A percentile compares a stretch with the other conserved stretches of the same genome.
phyloP scores from a whole-genome alignment of 495 filamentous ascomycete genomes.

The Geopyxis carbonaria region DNA sequence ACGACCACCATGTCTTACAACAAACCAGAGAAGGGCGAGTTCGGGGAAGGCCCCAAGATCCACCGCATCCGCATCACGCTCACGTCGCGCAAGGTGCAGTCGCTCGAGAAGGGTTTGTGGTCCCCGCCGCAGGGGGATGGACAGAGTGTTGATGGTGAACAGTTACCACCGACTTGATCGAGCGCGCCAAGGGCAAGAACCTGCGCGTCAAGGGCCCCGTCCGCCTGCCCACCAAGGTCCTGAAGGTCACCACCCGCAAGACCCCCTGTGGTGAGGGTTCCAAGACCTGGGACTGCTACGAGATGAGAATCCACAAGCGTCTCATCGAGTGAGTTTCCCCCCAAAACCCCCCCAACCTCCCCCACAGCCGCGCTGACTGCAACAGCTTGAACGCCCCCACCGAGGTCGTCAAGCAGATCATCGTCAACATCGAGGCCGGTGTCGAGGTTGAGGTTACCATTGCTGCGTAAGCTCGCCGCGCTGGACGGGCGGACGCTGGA shows the following conservation, averaged over 20 bases:
- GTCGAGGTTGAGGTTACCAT: constrained; percentile 99
- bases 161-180: constrained; percentile 92
- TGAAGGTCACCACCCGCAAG: constrained; percentile 90
- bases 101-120: constrained; percentile 62
- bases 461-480: constrained; percentile 90
- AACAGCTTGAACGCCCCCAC: constrained; percentile 82
- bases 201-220: constrained; percentile 97
- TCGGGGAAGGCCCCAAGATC: constrained; percentile 78
- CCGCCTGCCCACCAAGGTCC: constrained; percentile 92
- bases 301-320: constrained; percentile 99
- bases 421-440: constrained; percentile 99
- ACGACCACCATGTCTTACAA: constrained; percentile 68
- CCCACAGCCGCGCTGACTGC: not conserved
- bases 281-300: constrained; percentile 98
- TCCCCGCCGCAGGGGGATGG: not conserved
- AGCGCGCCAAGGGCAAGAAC: constrained; percentile 96
- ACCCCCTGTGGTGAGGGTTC: constrained; percentile 98
- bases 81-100: constrained; percentile 75
- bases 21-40: constrained; percentile 80
- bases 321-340: constrained; percentile 73
- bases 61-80: constrained; percentile 99
- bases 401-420: constrained; percentile 99
- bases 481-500: too few relatives aligned
- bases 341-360: not conserved
- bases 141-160: not conserved